Evolutionary conservation across 441 rosid species (phyloP), one percentile per base, ranked within the genome.

Genomic region (Daphne laureola): DNA sequence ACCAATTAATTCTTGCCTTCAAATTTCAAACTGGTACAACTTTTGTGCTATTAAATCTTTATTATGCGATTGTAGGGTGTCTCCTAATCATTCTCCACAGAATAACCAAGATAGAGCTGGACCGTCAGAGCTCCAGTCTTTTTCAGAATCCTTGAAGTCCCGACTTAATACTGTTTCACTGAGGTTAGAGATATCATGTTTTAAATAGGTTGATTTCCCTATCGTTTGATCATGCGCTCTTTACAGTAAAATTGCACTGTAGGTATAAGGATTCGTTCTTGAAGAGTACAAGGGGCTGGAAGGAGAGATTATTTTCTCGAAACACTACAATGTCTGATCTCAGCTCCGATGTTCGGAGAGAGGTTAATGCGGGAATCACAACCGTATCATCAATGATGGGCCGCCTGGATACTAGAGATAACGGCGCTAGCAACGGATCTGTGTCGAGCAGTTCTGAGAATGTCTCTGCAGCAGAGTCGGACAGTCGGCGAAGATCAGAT

Each of bases 131-230:
- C 57, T 74, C 36, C 94, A 81, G 26, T 82, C 96, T 25, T 87
- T 90, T 70, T 87, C 96, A 26, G 97, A 90, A 35, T 79, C 95
- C 46, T 46, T 88, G 5, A 86, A 84, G 67, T 86, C 96, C 25
- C 83, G 88, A 21, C 59, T 84, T 38, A 84, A 69, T 69, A 83
- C 91, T 35, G 81, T 84, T 58, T 91, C 98, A 52, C 69, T 63
- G 15, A 86, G 95, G 98, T 88, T 21, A 15, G 27, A 26, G 40
- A 15, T 26, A 14, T 27, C 5, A 49, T 31, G 14, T 25, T 53
- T 43, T 23, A 12, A 27, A 5, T 14, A 15, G 15, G 17, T 18
- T 43, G 59, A 21, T 56, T 46, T 23, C 44, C 35, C 23, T 16
- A 42, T 47, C 0, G 14, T 23, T 7, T 52, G 1, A 17, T 57